These are phyloP conservation scores for Phalaenopsis equestris DNA, from an alignment of 106 monocot genomes.

Conservation along the genomic window DNA sequence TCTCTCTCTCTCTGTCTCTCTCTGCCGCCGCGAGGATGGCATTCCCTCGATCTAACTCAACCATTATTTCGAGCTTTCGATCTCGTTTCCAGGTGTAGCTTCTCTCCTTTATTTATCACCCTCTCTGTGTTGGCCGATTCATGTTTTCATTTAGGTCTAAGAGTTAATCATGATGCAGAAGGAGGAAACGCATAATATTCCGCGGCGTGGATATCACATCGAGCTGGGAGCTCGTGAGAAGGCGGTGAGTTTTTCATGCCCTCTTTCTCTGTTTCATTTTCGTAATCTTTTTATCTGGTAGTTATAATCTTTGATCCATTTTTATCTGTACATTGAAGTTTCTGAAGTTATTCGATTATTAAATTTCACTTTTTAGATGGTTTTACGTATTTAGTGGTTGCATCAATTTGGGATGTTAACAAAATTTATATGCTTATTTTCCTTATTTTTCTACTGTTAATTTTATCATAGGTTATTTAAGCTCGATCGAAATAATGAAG, in stretches of 20 bases:
- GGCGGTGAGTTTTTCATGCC: slow-evolving; percentile 1
- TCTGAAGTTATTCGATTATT: not conserved
- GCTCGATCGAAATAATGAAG: not conserved
- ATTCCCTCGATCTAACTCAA: not conserved
- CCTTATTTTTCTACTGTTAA: not conserved
- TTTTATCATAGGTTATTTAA: not conserved
- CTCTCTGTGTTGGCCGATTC: not conserved
- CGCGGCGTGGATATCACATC: slow-evolving; percentile 3
- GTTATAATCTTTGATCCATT: not conserved
- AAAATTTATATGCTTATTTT: not conserved
- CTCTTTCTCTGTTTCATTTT: not conserved
- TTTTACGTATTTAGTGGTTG: not conserved
- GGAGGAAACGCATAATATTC: not conserved
- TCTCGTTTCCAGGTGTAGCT: slow-evolving; percentile 7
- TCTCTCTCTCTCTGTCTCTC: no score
- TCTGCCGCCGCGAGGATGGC: not conserved
- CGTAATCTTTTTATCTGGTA: not conserved
- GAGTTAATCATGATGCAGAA: not conserved
- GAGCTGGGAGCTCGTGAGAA: slow-evolving; percentile 9
- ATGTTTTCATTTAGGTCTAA: not conserved
- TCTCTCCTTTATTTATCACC: not conserved
- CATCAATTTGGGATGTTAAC: not conserved
- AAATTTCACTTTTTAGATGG: not conserved
- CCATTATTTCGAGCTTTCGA: slow-evolving; percentile 2
- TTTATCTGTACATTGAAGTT: not conserved